Base-by-base conservation (phyloP, 1,284 basidiomycete genomes). In the Psilocybe mexicana region DNA sequence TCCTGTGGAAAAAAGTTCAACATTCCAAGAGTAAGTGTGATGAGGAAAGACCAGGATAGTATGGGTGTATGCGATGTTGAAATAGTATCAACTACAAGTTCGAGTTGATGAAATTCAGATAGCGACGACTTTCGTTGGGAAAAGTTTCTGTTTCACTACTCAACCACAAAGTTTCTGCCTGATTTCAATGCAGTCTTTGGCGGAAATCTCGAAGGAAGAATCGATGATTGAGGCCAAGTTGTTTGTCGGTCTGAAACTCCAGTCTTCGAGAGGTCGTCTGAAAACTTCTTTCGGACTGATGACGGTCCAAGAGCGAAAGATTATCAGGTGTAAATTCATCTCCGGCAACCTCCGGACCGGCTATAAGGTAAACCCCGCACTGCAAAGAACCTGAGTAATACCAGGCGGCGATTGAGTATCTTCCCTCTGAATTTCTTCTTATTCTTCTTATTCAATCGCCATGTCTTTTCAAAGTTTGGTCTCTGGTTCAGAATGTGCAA, bases 401-500 rank as follows among this genome's bases (percentile, higher is more conserved):
- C 24, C 40, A 24, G 40, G 23, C 28, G 40, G 23, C 28, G 33
- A 57, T 24, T 36, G 14, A 40, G 18, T n/a, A 24, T 14, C 36
- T 44, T 42, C n/a, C 12, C 42, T 58, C 48, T 28, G 45, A 47
- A 38, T 28, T 11, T 52, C 36, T 14, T 26, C 57, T 42, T 46
- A 45, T 40, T 40, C 38, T 14, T 40, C 14, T 4, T 36, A 48
- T 52, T 44, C 44, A n/a, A 43, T 25, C 45, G 33, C 58, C 60
- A 90, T 91, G 89, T 90, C 88, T 23, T 79, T 92, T 52, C 87
- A 88, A 75, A 81, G 85, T 58, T 84, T 98, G 62, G 86, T 98
- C 63, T 94, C 92, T 55, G 95, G 94, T 62, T 86, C 94, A 54
- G 96, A 96, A 75, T 97, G 96, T 74, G 90, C 90, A 6, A 84